Evolutionary conservation across 805 yeast genomes (phyloP).

Genomic region (Yarrowia sp.): DNA sequence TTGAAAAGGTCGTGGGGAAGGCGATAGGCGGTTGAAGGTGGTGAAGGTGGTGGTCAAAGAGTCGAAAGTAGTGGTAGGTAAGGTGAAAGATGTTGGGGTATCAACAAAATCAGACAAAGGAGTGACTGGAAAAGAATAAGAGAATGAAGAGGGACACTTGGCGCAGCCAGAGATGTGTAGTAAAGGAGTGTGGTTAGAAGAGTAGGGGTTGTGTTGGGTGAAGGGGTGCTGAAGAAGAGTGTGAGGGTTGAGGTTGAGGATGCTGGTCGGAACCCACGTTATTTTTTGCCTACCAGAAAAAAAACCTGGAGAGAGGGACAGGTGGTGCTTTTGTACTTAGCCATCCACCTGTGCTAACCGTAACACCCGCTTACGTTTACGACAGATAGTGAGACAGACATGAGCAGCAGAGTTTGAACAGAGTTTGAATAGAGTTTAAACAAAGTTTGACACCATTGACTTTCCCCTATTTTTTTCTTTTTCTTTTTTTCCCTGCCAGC

Average conservation of each 20-base stretch:
- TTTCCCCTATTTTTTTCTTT: neutral
- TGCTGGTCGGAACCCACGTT: conserved; percentile 6
- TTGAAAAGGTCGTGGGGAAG: neutral
- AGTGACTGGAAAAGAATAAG: conserved; percentile 20
- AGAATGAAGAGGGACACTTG: neutral
- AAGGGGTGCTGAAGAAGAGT: neutral
- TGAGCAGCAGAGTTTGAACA: conserved; percentile 13
- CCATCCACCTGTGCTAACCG: conserved; percentile 8
- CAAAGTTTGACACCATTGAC: neutral
- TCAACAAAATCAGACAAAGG: conserved; percentile 19
- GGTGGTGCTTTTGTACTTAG: conserved; percentile 20
- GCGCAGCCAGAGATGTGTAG: neutral
- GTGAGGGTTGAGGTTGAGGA: conserved; percentile 15
- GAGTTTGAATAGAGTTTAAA: neutral
- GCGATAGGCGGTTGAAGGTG: neutral
- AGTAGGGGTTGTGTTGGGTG: neutral
- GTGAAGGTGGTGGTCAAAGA: neutral
- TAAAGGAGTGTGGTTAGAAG: conserved; percentile 11
- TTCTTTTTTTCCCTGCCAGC: neutral
- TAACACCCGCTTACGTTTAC: conserved; percentile 23
- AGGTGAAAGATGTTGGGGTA: conserved; percentile 7
- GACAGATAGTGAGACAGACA: conserved; percentile 20
- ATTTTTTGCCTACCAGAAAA: conserved; percentile 18
- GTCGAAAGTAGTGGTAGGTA: too few species aligned
- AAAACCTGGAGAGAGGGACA: conserved; percentile 13